Percentiles rank a stretch among this genome's conserved stretches.
phyloP scores from a whole-genome alignment of 2,329 filamentous ascomycete species.

The Fusarium veterinarium region DNA sequence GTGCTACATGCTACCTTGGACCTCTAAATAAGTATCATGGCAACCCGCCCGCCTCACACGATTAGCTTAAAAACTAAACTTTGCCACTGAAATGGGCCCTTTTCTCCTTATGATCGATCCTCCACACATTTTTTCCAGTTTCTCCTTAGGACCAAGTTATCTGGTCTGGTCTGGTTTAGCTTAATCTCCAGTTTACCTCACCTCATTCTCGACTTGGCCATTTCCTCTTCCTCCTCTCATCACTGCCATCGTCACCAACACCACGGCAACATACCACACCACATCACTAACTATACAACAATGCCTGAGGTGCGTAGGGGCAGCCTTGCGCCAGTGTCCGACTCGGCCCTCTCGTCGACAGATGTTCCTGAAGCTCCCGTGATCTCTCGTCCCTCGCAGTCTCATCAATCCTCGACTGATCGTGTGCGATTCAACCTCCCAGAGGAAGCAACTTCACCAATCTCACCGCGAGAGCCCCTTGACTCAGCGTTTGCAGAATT shows the following conservation, averaged over 20 bases:
- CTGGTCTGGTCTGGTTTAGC: conserved; percentile 5
- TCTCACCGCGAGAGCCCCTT: conserved; percentile 24
- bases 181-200: not conserved
- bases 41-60: not conserved
- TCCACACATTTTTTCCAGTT: not conserved
- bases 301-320: conserved; percentile 49
- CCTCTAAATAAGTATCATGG: not conserved
- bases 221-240: not conserved
- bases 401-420: conserved; percentile 19
- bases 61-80: conserved; percentile 9
- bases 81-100: conserved; percentile 29
- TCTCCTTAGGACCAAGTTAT: not conserved
- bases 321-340: conserved; percentile 38
- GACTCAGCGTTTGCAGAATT: conserved; percentile 32
- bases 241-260: not conserved
- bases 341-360: conserved; percentile 34
- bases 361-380: conserved; percentile 18
- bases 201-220: not conserved
- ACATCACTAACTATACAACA: not conserved
- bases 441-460: conserved; percentile 5
- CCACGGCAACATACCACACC: not conserved
- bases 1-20: conserved; percentile 11
- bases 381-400: conserved; percentile 30
- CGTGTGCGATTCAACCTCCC: conserved; percentile 38
- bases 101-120: not conserved